Base-by-base conservation (phyloP, 192 early-diverging fungal species). In the Coemansia aciculifera region DNA sequence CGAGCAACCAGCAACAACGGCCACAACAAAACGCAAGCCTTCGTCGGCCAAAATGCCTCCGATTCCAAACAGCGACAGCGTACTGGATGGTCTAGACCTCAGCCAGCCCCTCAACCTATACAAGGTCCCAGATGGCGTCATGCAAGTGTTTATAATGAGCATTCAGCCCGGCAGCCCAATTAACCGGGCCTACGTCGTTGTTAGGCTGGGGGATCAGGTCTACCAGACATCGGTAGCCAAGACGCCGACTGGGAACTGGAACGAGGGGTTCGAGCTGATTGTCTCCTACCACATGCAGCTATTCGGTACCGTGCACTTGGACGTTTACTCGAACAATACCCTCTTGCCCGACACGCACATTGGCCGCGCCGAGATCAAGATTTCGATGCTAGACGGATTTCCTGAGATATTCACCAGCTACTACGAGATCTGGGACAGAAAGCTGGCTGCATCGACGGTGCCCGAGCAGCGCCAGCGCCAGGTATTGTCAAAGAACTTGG, bases 381-480 rank as follows among this genome's bases (percentile, higher is more conserved):
- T 90, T 0, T 79, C 81, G 13, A 80, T 85, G 23, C 71, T 92
- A 7, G 79, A 86, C 10, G 86, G 87, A 3, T 84, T 92, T 54
- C 90, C 90, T 2, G 84, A 87, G 42, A 79, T 85, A n/a, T 90
- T 90, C 54, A 88, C 86, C 19, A 89, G 85, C 69, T 92, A 89
- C 63, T 90, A 90, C 65, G 90, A 92, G 64, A 88, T 92, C 31
- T 92, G 90, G 90, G 89, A 92, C 69, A 84, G 86, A 62, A 89
- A 86, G 59, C 73, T 87, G 64, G 81, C 90, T 0, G 75, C 77
- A 7, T 86, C 88, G 34, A 88, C 87, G 7, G 86, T 86, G 51
- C 86, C 89, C 10, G 84, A 87, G 27, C 79, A 87, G 32, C 77
- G 67, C 56, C 86, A 81, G 65, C 68, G 73, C 23, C 75, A 85